A percentile compares a stretch with the other conserved stretches of the same genome.
phyloP scores from a whole-genome alignment of 1,284 basidiomycete species.

The Apiotrichum sp. region DNA sequence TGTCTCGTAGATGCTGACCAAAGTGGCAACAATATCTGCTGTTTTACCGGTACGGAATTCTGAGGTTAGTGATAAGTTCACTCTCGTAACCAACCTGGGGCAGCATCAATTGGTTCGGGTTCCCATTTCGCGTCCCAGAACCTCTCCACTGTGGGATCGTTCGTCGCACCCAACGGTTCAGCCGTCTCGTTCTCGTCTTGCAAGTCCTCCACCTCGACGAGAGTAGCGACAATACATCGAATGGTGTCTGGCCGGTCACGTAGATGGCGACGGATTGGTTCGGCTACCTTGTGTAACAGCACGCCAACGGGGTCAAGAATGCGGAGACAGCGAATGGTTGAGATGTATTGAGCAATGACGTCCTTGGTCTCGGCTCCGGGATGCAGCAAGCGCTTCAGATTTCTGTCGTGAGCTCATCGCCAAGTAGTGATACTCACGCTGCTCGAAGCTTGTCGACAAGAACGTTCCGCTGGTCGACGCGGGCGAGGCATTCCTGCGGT shows the following conservation, averaged over 20 bases:
- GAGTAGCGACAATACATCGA: slow-evolving; percentile 79
- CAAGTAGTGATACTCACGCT: slow-evolving; percentile 25
- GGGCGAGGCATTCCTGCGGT: slow-evolving; percentile 35
- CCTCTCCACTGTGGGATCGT: slow-evolving; percentile 69
- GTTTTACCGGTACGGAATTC: slow-evolving; percentile 83
- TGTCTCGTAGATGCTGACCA: slow-evolving; percentile 92
- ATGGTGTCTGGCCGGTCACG: slow-evolving; percentile 81
- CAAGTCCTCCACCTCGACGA: slow-evolving; percentile 76
- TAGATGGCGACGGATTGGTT: slow-evolving; percentile 80
- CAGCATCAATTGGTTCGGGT: slow-evolving; percentile 88
- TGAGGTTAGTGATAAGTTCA: slow-evolving; percentile 34
- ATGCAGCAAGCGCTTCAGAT: slow-evolving; percentile 80
- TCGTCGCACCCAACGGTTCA: slow-evolving; percentile 51
- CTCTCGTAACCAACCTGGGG: slow-evolving; percentile 58
- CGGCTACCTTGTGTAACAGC: slow-evolving; percentile 81
- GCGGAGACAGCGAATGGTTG: slow-evolving; percentile 83
- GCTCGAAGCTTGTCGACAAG: slow-evolving; percentile 42
- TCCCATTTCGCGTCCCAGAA: slow-evolving; percentile 85
- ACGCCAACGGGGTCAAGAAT: slow-evolving; percentile 89
- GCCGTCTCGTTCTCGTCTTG: slow-evolving; percentile 46
- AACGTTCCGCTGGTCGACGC: slow-evolving; percentile 35
- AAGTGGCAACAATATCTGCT: slow-evolving; percentile 84
- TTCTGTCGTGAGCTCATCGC: slow-evolving; percentile 51
- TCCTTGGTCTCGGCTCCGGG: slow-evolving; percentile 93
- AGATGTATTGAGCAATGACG: slow-evolving; percentile 88